phyloP scores from a whole-genome alignment of 2,329 filamentous ascomycete species.

The Penicillium sp. region DNA sequence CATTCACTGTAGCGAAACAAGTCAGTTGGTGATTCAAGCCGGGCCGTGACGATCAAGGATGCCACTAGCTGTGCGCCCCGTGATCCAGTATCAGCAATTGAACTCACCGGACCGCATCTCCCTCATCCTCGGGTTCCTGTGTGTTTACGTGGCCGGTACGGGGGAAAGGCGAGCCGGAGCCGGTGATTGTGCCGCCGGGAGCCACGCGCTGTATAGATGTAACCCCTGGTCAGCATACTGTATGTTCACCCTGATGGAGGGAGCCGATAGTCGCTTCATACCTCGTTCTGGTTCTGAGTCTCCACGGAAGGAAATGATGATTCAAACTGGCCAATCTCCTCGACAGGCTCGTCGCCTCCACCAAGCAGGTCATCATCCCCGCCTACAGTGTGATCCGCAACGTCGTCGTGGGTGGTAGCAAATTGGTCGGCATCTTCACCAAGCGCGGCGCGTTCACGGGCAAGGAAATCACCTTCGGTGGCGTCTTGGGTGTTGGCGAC shows the following conservation, averaged over 20 bases:
- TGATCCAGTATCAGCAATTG: neutral
- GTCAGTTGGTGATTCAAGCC: constrained; percentile 8
- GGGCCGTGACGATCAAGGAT: neutral
- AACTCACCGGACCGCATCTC: constrained; percentile 69
- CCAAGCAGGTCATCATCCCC: constrained; percentile 65
- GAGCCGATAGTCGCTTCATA: constrained; percentile 37
- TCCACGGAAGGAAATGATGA: constrained; percentile 85
- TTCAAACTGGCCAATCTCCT: constrained; percentile 66
- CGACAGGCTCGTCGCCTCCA: constrained; percentile 38
- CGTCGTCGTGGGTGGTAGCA: constrained; percentile 65
- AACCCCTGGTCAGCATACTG: constrained; percentile 19
- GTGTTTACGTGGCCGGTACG: constrained; percentile 50
- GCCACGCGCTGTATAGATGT: constrained; percentile 58
- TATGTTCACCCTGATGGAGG: neutral
- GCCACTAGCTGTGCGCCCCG: constrained; percentile 11
- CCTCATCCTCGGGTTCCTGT: constrained; percentile 69
- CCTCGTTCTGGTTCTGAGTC: constrained; percentile 65
- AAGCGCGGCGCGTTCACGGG: constrained; percentile 82
- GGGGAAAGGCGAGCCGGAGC: constrained; percentile 57
- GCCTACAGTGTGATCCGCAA: constrained; percentile 58
- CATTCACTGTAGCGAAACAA: constrained; percentile 57
- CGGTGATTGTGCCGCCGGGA: constrained; percentile 76
- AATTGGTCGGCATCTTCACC: constrained; percentile 95
- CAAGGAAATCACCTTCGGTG: constrained; percentile 75
- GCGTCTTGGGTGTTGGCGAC: constrained; percentile 30